Percentiles rank a stretch among this genome's conserved stretches.
phyloP scores from a whole-genome alignment of 2,329 filamentous ascomycete species.

The Colletotrichum costaricense region DNA sequence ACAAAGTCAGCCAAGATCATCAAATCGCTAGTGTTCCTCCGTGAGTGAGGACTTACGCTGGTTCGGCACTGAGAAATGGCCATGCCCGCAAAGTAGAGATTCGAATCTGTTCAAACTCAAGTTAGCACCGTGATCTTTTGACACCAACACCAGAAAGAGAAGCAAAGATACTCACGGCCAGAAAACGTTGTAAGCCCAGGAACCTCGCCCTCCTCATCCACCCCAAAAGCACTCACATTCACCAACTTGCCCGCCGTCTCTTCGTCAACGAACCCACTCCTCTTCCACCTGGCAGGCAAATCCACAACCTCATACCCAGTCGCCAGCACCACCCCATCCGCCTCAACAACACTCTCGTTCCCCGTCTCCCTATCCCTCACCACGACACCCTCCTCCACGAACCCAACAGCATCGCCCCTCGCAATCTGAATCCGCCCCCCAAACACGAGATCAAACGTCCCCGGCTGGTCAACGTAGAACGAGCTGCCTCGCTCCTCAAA shows the following conservation, averaged over 20 bases:
- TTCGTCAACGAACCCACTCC: conserved; percentile 20
- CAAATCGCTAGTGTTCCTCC: neutral
- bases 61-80: neutral
- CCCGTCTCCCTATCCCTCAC: conserved; percentile 42
- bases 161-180: conserved; percentile 14
- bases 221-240: conserved; percentile 1
- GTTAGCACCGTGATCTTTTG: neutral
- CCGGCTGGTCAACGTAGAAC: conserved; percentile 52
- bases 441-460: conserved; percentile 46
- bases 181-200: conserved; percentile 11
- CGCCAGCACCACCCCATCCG: conserved; percentile 55
- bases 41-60: neutral
- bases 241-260: conserved; percentile 17
- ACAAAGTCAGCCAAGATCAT: neutral
- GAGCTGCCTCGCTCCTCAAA: conserved; percentile 7
- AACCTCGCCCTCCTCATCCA: conserved; percentile 26
- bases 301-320: conserved; percentile 55
- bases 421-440: conserved; percentile 53
- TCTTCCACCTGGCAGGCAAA: conserved; percentile 41
- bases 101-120: conserved; percentile 5
- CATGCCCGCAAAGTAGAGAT: conserved; percentile 25
- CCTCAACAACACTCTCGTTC: conserved; percentile 41
- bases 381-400: conserved; percentile 41
- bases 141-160: too few species aligned
- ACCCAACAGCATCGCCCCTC: conserved; percentile 40